These are phyloP conservation scores for Colletotrichum euphorbiae DNA, from an alignment of 2,329 filamentous ascomycete genomes.

Conservation along the genomic window DNA sequence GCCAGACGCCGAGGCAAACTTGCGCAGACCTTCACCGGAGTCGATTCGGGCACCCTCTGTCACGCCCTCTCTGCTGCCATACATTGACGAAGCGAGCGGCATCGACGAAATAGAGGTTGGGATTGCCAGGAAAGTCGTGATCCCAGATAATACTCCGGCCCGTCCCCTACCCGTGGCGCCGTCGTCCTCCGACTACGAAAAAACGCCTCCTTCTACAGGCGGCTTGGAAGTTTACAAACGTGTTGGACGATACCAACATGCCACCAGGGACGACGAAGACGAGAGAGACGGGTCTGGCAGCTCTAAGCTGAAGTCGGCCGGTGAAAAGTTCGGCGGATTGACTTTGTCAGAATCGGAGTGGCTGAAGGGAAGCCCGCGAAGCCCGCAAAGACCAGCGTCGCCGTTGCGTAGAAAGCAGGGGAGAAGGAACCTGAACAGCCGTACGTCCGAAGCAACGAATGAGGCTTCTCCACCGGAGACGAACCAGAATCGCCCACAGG, in stretches of 20 bases:
- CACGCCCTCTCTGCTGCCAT: conserved; percentile 43
- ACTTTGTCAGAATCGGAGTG: conserved; percentile 39
- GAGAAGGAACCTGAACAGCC: neutral
- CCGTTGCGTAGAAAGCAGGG: conserved; percentile 32
- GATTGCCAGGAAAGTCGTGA: conserved; percentile 40
- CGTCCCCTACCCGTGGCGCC: neutral
- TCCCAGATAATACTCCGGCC: neutral
- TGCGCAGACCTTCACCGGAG: conserved; percentile 32
- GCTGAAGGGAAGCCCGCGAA: conserved; percentile 35
- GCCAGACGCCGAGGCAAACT: conserved; percentile 42
- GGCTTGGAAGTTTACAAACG: neutral
- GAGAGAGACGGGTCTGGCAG: neutral
- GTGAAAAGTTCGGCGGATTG: no score
- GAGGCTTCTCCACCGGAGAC: neutral
- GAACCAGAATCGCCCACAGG: no score
- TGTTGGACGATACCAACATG: conserved; percentile 1
- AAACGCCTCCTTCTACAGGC: conserved; percentile 32
- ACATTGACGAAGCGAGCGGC: conserved; percentile 40
- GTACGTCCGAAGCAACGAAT: no score
- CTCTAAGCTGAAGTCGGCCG: no score
- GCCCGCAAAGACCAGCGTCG: conserved; percentile 29
- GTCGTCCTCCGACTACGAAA: conserved; percentile 44
- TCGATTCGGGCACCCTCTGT: conserved; percentile 43
- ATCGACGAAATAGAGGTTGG: conserved; percentile 44
- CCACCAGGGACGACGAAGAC: neutral